phyloP scores from a whole-genome alignment of 192 early-diverging fungal species.

The Gorgonomyces haynaldii region DNA sequence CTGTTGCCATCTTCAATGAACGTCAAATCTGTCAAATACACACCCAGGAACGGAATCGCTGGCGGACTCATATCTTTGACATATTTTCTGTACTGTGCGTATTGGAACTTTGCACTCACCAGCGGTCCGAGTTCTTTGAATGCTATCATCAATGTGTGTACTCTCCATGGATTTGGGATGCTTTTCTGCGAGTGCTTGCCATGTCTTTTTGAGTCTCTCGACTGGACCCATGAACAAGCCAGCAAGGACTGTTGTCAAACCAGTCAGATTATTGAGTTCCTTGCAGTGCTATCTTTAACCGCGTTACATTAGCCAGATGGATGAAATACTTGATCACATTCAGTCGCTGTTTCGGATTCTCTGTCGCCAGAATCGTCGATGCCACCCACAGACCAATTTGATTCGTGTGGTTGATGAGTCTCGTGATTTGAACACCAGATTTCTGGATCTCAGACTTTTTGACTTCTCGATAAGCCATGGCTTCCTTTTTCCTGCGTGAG shows the following conservation, averaged over 20 bases:
- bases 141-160: slow-evolving; percentile 2
- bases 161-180: slow-evolving; percentile 21
- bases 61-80: slow-evolving; percentile 37
- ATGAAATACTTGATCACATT: slow-evolving; percentile 30
- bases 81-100: slow-evolving; percentile 42
- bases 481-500: slow-evolving; percentile 26
- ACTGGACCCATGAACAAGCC: slow-evolving; percentile 40
- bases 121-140: slow-evolving; percentile 25
- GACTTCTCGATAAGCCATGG: not conserved
- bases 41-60: slow-evolving; percentile 42
- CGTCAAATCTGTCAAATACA: slow-evolving; percentile 47
- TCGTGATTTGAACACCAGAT: slow-evolving; percentile 8
- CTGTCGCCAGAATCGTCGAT: too few species aligned
- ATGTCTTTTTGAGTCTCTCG: slow-evolving; percentile 44
- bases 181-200: slow-evolving; percentile 34
- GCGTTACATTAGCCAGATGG: slow-evolving; percentile 28
- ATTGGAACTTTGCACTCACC: slow-evolving; percentile 43
- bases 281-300: slow-evolving; percentile 30
- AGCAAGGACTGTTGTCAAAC: slow-evolving; percentile 40
- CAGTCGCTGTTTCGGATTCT: slow-evolving; percentile 26
- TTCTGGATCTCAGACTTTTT: too few species aligned
- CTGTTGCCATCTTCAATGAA: slow-evolving; percentile 42
- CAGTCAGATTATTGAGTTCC: slow-evolving; percentile 48
- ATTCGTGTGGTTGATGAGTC: slow-evolving; percentile 46
- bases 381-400: slow-evolving; percentile 35